Evolutionary conservation across 2,329 filamentous ascomycete genomes (phyloP), one percentile per base, ranked within the genome.

Genomic region (Blastomyces gilchristii): DNA sequence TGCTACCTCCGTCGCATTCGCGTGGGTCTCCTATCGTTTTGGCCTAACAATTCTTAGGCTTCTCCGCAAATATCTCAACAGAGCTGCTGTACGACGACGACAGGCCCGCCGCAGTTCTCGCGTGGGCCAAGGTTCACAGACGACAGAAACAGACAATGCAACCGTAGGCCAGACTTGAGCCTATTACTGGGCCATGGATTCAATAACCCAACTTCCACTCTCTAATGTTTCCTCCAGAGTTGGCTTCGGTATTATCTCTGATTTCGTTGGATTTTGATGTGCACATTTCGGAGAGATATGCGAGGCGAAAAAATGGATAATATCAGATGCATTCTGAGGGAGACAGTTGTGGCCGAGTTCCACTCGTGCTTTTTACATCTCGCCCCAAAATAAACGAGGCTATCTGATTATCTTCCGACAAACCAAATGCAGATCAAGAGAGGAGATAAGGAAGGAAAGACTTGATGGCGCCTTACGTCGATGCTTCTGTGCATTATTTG

Each of bases 21-120:
- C 60, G 28, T 67, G 65, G 65, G 58, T 60, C 39, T 63, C 60
- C 12, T 25, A 62, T 28, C 64, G 54, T 37, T 67, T 61, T 22
- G 58, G 64, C 52, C 9, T 47, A 18, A 43, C 50, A 2, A 4
- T 25, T 43, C 8, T 49, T 54, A 59, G 18, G 4, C n/a, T 60
- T 37, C 47, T 60, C 58, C 43, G 14, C 28, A 28, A 3, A 50
- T 54, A 37, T 63, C 41, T 65, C 56, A 65, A 62, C 65, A 61
- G 57, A 50, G 54, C 52, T 16, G 41, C 28, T 25, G 50, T 28
- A n/a, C 47, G 34, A 31, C 49, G 41, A 62, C 56, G 37, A 11
- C 56, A 58, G 14, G 37, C 43, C 56, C 56, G 39, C 56, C 56
- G 39, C 56, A 58, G 56, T 25, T 45, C 56, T 43, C 56, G 18